phyloP scores from a whole-genome alignment of 2,329 filamentous ascomycete species.

The Phaeomoniella chlamydospora region DNA sequence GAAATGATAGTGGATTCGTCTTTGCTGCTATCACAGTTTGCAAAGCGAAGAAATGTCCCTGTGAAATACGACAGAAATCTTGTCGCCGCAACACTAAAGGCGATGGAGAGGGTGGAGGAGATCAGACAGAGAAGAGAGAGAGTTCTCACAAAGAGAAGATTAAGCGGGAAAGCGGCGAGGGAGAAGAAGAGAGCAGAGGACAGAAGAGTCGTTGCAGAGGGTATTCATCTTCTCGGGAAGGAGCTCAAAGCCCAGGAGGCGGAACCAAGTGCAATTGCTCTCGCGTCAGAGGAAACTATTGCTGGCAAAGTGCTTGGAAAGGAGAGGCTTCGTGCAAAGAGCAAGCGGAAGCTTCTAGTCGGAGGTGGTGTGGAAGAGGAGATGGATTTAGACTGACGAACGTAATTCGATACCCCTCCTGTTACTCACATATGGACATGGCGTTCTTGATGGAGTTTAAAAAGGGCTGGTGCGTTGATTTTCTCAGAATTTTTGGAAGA shows the following conservation, averaged over 20 bases:
- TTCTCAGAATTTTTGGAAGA: not conserved
- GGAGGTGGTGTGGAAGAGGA: slow-evolving; percentile 29
- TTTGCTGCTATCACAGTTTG: slow-evolving; percentile 57
- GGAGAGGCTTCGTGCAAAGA: slow-evolving; percentile 26
- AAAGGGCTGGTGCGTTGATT: not conserved
- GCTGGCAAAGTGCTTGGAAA: slow-evolving; percentile 22
- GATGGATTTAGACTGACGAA: slow-evolving; percentile 30
- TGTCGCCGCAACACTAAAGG: slow-evolving; percentile 71
- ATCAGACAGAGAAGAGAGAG: slow-evolving; percentile 73
- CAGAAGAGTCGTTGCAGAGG: slow-evolving; percentile 77
- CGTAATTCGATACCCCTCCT: not conserved
- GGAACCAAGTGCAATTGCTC: slow-evolving; percentile 19
- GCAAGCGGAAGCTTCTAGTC: slow-evolving; percentile 27
- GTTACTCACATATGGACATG: not conserved
- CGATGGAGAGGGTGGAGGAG: slow-evolving; percentile 82
- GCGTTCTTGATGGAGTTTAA: not conserved
- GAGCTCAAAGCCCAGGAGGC: slow-evolving; percentile 45
- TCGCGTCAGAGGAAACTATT: slow-evolving; percentile 19
- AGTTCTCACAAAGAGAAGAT: slow-evolving; percentile 84
- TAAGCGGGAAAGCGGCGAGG: slow-evolving; percentile 65
- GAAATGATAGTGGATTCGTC: slow-evolving; percentile 88
- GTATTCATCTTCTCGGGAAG: slow-evolving; percentile 79
- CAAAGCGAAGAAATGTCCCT: slow-evolving; percentile 82
- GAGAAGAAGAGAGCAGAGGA: slow-evolving; percentile 66
- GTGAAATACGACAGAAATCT: slow-evolving; percentile 92